Evolutionary conservation across 345 rosid genomes (phyloP), one percentile per base, ranked within the genome.

Genomic region (Aquilaria sinensis): DNA sequence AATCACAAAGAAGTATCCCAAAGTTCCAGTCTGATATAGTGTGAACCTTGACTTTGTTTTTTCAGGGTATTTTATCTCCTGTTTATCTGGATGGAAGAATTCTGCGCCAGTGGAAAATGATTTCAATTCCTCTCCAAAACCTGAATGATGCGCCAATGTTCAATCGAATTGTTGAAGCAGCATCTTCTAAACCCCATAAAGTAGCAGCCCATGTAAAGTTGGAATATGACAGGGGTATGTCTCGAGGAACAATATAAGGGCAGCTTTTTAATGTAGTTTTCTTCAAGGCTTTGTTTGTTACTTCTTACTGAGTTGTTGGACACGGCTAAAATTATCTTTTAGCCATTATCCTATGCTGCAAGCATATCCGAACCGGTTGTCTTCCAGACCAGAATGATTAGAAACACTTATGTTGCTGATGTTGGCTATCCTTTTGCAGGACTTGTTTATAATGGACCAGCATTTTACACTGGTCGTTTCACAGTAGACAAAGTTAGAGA

Each of bases 71-170:
- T 54, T 70, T 93, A 55, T 87, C 94, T 70, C 71, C 86, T 9
- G 92, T 87, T 65, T 89, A 77, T 71, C 69, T 93, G 15, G 85
- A 83, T 65, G 86, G 83, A 52, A 65, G 72, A 45, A 55, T 65
- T 80, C 80, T 87, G 76, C 72, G 70, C 3, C 77, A 86, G 37
- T 93, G 98, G 98, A 89, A 84, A 80, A 87, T 89, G 92, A 60
- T 80, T 67, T 61, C 86, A 31, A 41, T 93, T 75, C 96, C 97
- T 64, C 68, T 93, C n/a, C 81, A 79, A 60, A 83, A 83, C 76
- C 78, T 84, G 71, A 87, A 87, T 66, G 86, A 83, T 70, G 62
- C 45, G 37, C 81, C 79, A 5, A 67, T 74, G 70, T 60, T 70
- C 66, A 72, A 75, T 67, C 63, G 80, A 46, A 11, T 82, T 58